A percentile compares a stretch with the other conserved stretches of the same genome.
These are phyloP conservation scores for Tubosaeta sp. DNA, from an alignment of 768 basidiomycete genomes.

Conservation along the genomic window DNA sequence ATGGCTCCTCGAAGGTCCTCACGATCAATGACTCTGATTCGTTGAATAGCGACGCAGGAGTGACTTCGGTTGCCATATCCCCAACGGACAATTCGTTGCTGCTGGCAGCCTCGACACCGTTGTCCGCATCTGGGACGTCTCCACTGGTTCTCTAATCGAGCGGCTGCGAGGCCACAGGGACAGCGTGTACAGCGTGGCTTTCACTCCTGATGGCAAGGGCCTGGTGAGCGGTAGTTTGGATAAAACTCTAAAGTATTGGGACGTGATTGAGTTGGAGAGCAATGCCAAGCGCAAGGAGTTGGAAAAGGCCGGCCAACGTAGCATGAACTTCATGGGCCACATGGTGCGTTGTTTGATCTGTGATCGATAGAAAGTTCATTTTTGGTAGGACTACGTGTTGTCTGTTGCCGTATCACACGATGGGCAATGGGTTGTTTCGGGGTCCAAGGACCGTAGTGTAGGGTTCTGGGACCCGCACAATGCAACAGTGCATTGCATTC, in stretches of 20 bases:
- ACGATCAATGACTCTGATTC: conserved; percentile 47
- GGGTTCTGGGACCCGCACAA: conserved; percentile 87
- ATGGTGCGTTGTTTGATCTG: conserved; percentile 47
- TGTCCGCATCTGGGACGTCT: conserved; percentile 78
- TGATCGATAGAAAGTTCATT: not conserved
- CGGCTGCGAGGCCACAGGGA: conserved; percentile 75
- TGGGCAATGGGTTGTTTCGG: conserved; percentile 92
- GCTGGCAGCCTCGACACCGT: conserved; percentile 73
- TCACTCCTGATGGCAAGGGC: conserved; percentile 85
- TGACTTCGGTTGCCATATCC: conserved; percentile 76
- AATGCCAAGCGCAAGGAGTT: conserved; percentile 35
- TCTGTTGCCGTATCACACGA: conserved; percentile 84
- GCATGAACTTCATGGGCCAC: conserved; percentile 86
- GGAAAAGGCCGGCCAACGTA: conserved; percentile 52
- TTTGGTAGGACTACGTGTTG: conserved; percentile 60
- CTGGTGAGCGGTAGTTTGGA: conserved; percentile 91
- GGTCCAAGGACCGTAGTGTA: conserved; percentile 93
- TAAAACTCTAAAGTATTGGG: conserved; percentile 86
- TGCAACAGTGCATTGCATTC: conserved; percentile 84
- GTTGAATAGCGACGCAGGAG: conserved; percentile 54
- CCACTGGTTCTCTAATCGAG: conserved; percentile 62
- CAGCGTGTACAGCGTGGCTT: conserved; percentile 86
- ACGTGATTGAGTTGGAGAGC: conserved; percentile 46
- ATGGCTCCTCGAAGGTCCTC: conserved; percentile 31
- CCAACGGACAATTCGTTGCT: conserved; percentile 66